Evolutionary conservation across 805 yeast species (phyloP), one percentile per base, ranked within the genome.

Genomic region (Saturnispora sekii): DNA sequence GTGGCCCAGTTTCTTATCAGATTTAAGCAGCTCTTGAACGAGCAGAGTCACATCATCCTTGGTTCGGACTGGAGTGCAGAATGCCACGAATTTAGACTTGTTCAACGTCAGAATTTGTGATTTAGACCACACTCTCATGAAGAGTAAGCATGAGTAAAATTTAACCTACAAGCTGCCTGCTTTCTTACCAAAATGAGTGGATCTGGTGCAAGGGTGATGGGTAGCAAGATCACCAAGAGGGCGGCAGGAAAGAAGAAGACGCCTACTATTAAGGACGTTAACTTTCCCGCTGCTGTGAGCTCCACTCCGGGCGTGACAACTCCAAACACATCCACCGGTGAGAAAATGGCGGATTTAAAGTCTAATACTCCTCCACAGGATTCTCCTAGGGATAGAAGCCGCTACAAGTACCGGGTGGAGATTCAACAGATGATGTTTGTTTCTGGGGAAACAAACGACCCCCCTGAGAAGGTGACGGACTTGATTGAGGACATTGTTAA

Each of bases 341-440:
- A 21, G 26, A 21, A 21, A 8, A 21, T 21, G 26, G 26, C 26
- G 15, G 14, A 43, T 32, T 17, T 32, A 8, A 32, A 18, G 10
- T 15, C 12, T 4, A 10, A 18, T 7, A 11, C 16, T 32, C 12
- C 31, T 12, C 14, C 31, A 14, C 33, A 38, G 18, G 48, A 45
- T 15, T 34, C 35, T 6, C 47, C 48, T 8, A 51, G 49, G 29
- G 58, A 58, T 39, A 55, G 53, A 41, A 51, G 67, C 44, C 78
- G 78, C 59, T 80, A 84, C 66, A 79, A 81, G 58, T 93, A 90
- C 63, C 71, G 95, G 46, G 76, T 84, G 33, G 98, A 93, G 67
- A 93, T 93, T 56, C 98, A 93, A 64, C 93, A 85, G 68, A 93
- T 93, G 98, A 93, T 93, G 98, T 93, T 93, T 69, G 98, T 93